Percentiles rank a stretch among this genome's conserved stretches.
These are phyloP conservation scores for Syzygium malaccense DNA, from an alignment of 441 rosid species.

Conservation along the genomic window DNA sequence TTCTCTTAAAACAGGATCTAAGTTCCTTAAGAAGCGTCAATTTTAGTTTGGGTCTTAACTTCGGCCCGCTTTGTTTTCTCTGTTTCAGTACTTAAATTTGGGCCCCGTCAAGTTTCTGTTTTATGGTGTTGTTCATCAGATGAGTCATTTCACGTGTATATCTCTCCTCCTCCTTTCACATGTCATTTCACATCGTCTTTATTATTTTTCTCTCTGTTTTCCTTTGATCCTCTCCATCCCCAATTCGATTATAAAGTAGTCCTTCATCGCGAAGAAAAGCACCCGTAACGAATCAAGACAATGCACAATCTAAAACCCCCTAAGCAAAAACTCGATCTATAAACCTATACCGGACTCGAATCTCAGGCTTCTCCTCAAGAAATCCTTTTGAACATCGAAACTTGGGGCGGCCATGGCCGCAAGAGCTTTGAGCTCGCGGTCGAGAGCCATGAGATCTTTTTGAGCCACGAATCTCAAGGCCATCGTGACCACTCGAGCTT, in stretches of 20 bases:
- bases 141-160: neutral
- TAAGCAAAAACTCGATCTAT: neutral
- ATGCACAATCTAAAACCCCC: neutral
- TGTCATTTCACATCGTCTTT: neutral
- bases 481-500: neutral
- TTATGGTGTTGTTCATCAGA: neutral
- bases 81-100: neutral
- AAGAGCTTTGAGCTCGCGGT: neutral
- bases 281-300: neutral
- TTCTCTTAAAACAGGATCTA: neutral
- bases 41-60: neutral
- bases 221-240: accelerated
- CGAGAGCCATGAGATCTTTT: neutral
- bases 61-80: accelerated
- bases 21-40: neutral
- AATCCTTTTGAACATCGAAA: neutral
- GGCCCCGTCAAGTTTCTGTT: neutral
- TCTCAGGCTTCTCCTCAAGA: neutral
- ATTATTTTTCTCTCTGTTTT: neutral
- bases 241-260: accelerated
- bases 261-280: neutral
- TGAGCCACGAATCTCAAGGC: accelerated
- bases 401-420: too few species aligned
- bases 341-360: neutral
- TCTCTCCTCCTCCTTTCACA: neutral